Evolutionary conservation across 2,329 filamentous ascomycete species (phyloP).

Genomic region (Sordariomycetes sp.): DNA sequence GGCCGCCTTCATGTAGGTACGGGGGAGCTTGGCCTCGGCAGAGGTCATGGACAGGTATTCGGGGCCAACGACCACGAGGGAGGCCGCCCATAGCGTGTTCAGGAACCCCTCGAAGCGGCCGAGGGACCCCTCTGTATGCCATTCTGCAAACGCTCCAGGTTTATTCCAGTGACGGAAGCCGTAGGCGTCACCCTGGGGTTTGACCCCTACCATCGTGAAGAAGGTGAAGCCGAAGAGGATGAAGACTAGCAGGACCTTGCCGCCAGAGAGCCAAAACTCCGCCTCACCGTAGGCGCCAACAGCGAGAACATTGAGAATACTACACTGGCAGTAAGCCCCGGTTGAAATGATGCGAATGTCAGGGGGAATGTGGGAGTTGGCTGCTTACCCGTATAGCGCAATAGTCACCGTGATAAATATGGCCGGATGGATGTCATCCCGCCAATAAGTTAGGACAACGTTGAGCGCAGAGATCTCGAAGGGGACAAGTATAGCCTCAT

Average conservation of each 20-base stretch:
- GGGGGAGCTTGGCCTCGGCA: conserved; percentile 56
- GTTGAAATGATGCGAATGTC: background rate
- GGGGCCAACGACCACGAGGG: conserved; percentile 53
- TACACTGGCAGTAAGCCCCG: conserved; percentile 17
- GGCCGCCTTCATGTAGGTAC: conserved; percentile 52
- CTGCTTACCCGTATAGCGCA: background rate
- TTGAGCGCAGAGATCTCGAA: conserved; percentile 31
- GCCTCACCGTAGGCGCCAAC: conserved; percentile 59
- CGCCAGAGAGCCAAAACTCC: conserved; percentile 57
- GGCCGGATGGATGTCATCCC: conserved; percentile 48
- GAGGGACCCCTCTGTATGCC: conserved; percentile 41
- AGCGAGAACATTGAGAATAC: conserved; percentile 51
- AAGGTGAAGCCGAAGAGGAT: conserved; percentile 65
- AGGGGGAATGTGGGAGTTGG: background rate
- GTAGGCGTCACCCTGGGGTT: conserved; percentile 55
- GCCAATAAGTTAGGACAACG: conserved; percentile 29
- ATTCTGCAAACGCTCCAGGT: conserved; percentile 46
- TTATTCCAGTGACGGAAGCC: conserved; percentile 61
- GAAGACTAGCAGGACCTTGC: conserved; percentile 56
- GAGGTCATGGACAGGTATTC: conserved; percentile 61
- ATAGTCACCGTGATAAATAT: conserved; percentile 52
- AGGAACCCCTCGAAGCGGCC: conserved; percentile 64
- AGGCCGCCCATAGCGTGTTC: conserved; percentile 52
- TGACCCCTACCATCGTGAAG: conserved; percentile 68
- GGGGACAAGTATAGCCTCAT: conserved; percentile 29